These are phyloP conservation scores for Suhomyces xylopsoci DNA, from an alignment of 805 yeast genomes.

Conservation along the genomic window DNA sequence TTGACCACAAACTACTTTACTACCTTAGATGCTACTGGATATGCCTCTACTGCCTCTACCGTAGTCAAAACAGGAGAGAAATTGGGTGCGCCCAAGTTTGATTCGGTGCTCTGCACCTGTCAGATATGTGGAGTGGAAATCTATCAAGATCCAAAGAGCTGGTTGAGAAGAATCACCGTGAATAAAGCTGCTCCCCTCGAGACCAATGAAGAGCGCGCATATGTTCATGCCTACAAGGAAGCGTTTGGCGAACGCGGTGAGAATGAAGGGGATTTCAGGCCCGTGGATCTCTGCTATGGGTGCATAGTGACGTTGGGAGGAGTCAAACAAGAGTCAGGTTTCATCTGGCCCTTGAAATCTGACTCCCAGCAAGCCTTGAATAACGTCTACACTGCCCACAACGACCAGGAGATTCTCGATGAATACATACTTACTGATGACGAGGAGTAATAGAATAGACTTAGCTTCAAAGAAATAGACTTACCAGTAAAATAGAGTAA, in stretches of 20 bases:
- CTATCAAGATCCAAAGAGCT: constrained; percentile 55
- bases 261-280: constrained; percentile 13
- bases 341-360: constrained; percentile 34
- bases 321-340: constrained; percentile 22
- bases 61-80: constrained; percentile 89
- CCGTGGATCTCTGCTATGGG: constrained; percentile 65
- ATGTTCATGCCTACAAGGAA: constrained; percentile 18
- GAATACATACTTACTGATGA: constrained; percentile 46
- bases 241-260: constrained; percentile 4
- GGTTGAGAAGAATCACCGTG: constrained; percentile 72
- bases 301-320: constrained; percentile 63
- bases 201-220: constrained; percentile 35
- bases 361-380: constrained; percentile 7
- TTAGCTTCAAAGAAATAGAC: neutral
- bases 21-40: constrained; percentile 64
- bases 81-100: constrained; percentile 47
- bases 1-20: constrained; percentile 70
- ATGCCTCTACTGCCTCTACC: constrained; percentile 87
- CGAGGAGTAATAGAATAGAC: constrained; percentile 3
- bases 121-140: constrained; percentile 54
- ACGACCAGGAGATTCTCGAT: constrained; percentile 29
- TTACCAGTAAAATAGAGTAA: neutral
- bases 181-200: constrained; percentile 49
- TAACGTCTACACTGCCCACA: constrained; percentile 5
- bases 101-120: constrained; percentile 36